These are phyloP conservation scores for Exophiala sp. DNA, from an alignment of 2,329 filamentous ascomycete species.

Conservation along the genomic window DNA sequence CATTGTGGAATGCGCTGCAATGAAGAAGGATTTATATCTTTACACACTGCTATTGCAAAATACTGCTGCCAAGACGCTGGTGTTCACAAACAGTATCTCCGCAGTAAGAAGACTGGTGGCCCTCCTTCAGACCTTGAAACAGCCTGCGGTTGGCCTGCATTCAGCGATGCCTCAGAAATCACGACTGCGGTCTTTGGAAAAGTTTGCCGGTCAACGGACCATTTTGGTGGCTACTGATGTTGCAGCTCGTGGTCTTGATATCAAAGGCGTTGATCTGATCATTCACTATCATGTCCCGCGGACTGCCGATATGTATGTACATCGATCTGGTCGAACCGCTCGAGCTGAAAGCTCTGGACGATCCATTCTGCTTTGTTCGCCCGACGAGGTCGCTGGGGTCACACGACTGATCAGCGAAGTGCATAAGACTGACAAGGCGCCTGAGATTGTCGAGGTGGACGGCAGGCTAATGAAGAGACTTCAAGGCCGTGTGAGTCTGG, in stretches of 20 bases:
- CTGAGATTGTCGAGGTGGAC: constrained; percentile 72
- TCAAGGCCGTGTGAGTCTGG: constrained; percentile 70
- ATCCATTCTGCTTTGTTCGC: constrained; percentile 83
- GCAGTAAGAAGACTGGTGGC: constrained; percentile 83
- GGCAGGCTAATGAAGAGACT: constrained; percentile 72
- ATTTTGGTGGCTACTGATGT: constrained; percentile 92
- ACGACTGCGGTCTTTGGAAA: constrained; percentile 85
- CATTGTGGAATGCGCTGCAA: constrained; percentile 83
- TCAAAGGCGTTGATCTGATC: constrained; percentile 81
- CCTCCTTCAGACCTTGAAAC: constrained; percentile 74
- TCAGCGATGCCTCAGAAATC: constrained; percentile 96
- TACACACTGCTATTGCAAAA: constrained; percentile 77
- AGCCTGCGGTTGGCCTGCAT: constrained; percentile 71
- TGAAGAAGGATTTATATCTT: constrained; percentile 95
- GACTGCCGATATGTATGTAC: constrained; percentile 88
- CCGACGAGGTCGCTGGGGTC: constrained; percentile 84
- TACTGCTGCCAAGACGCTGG: constrained; percentile 72
- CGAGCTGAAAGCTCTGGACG: constrained; percentile 73
- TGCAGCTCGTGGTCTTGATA: constrained; percentile 88
- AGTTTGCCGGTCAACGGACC: constrained; percentile 64
- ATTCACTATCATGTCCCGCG: constrained; percentile 95
- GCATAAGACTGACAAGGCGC: constrained; percentile 53
- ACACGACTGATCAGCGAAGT: constrained; percentile 83
- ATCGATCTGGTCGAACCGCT: constrained; percentile 90
- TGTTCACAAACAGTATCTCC: constrained; percentile 96